Base-by-base conservation (phyloP, 495 filamentous ascomycete species). In the Neurospora sp. region DNA sequence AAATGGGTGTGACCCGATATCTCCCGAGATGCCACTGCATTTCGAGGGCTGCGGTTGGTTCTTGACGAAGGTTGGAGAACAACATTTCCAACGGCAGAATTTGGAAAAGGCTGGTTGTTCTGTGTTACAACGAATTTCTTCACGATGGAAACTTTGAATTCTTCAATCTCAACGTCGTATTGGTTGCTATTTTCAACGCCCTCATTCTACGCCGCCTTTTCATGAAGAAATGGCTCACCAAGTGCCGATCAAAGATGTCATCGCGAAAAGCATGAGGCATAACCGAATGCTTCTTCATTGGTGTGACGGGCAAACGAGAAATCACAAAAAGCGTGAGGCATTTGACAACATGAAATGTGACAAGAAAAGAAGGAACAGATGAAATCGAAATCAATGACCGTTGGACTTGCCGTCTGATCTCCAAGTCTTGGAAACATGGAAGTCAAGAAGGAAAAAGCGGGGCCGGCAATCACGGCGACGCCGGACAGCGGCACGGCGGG, bases 1-100 rank as follows among this genome's bases (percentile, higher is more conserved):
- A 62, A 62, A 31, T 35, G 27, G 54, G 54, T 76, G 74, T 72
- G 72, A 74, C 74, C 75, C 75, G 75, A 77, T n/a, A 75, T 77
- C 49, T 75, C 44, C 75, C 75, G 75, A 40, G 74, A 69, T 70
- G 66, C 5, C 20, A 60, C 20, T 60, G 49, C 20, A 27, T 60
- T 60, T 54, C 3, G 46, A 18, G 23, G 6, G 14, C 3, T 31
- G 54, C 27, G 54, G 54, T 66, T 66, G 54, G 27, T 16, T 62
- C n/a, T 23, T 54, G 46, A 62, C 11, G 54, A 62, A 16, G 20
- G n/a, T 6, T 54, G n/a, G 49, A 4, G 27, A 62, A 35, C 11
- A 3, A 16, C 1, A 9, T 18, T 4, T 60, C 23, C 11, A 31
- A 18, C 54, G 1, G 1, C 27, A 35, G 27, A 0, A 35, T 35